Percentiles rank a stretch among this genome's conserved stretches.
These are phyloP conservation scores for Phytophthora sp. DNA, from an alignment of 352 stramenopile genomes.

Conservation along the genomic window DNA sequence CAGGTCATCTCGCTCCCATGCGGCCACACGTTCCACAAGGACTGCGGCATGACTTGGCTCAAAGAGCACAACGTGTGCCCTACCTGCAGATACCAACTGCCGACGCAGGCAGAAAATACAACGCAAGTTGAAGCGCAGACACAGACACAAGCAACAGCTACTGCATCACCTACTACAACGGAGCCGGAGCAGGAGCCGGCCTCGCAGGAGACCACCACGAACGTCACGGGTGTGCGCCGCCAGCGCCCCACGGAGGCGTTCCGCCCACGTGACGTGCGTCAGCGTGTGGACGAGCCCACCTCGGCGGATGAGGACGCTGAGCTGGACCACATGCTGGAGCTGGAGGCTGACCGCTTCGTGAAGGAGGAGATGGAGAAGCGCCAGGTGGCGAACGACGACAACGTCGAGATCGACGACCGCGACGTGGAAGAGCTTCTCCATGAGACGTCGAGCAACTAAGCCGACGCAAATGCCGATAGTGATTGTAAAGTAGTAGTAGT, in stretches of 20 bases:
- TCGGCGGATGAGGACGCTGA: constrained; percentile 35
- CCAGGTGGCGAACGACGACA: constrained; percentile 20
- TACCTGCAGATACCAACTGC: constrained; percentile 72
- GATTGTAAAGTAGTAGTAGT: constrained; percentile 31
- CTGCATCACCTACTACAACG: neutral
- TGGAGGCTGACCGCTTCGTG: constrained; percentile 64
- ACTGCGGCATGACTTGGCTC: constrained; percentile 81
- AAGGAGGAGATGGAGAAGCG: constrained; percentile 57
- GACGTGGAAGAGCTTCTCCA: constrained; percentile 71
- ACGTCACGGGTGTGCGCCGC: constrained; percentile 45
- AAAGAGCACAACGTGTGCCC: constrained; percentile 81
- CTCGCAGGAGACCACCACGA: constrained; percentile 28
- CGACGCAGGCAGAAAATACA: constrained; percentile 35
- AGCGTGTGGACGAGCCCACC: constrained; percentile 46
- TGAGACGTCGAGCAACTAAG: constrained; percentile 35
- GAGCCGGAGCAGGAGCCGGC: constrained; percentile 27
- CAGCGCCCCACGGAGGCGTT: constrained; percentile 33
- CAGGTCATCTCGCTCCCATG: constrained; percentile 72
- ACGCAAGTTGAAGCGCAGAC: constrained; percentile 1
- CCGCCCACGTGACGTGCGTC: constrained; percentile 53
- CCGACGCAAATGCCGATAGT: neutral
- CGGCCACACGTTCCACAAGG: constrained; percentile 79
- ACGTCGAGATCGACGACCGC: constrained; percentile 58
- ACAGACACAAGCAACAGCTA: constrained; percentile 6
- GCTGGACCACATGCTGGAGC: constrained; percentile 67